A percentile compares a stretch with the other conserved stretches of the same genome.
Conservation (phyloP, 2,329 filamentous ascomycete genomes). For the Pyricularia pennisetigena region DNA sequence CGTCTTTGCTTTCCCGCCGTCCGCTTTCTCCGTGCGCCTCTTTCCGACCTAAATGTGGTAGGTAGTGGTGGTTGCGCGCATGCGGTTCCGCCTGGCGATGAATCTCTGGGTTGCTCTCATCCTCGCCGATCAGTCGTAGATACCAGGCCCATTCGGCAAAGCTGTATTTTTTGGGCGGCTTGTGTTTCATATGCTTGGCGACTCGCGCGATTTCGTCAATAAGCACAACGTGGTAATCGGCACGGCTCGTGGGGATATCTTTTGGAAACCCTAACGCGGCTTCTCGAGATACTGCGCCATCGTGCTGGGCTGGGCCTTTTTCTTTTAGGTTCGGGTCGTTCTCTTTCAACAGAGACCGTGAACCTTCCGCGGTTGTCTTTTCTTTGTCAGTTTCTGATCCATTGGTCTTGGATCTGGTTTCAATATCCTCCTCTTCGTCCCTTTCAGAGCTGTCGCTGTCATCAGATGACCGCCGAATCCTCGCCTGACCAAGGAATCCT, state of each 20-base stretch:
- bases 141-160: conserved; percentile 87
- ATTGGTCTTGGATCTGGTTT: conserved; percentile 14
- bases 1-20: neutral
- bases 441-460: conserved; percentile 9
- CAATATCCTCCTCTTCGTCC: conserved; percentile 13
- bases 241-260: conserved; percentile 29
- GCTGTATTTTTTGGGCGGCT: conserved; percentile 54
- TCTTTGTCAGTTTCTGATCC: conserved; percentile 6
- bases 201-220: conserved; percentile 61
- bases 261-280: neutral
- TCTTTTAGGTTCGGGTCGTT: neutral
- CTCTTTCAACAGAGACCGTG: neutral
- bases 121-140: conserved; percentile 63
- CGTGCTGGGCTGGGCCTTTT: neutral
- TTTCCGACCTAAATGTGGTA: neutral
- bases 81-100: conserved; percentile 30
- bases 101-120: conserved; percentile 39
- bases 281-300: neutral
- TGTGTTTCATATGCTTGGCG: conserved; percentile 49
- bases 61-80: conserved; percentile 1
- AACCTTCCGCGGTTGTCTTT: neutral
- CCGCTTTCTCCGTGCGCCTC: neutral
- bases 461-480: conserved; percentile 9
- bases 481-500: conserved; percentile 29
- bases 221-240: conserved; percentile 54